Percentiles rank a stretch among this genome's conserved stretches.
Conservation (phyloP, 192 early-diverging fungal genomes). For the Coemansia sp. region DNA sequence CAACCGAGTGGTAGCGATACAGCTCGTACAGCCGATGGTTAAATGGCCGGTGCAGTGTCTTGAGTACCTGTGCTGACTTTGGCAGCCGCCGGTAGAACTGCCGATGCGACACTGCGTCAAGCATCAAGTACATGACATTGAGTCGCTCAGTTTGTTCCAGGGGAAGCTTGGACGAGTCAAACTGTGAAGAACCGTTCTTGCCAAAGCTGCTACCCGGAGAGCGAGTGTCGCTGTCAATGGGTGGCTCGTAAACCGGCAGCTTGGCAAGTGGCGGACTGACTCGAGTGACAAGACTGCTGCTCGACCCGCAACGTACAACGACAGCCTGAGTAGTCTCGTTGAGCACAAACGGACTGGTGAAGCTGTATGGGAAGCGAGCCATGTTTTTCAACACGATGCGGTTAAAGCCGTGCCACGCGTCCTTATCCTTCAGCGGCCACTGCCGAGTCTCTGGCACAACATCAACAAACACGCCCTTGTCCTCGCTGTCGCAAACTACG, state of each 20-base stretch:
- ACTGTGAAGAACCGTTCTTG: background rate
- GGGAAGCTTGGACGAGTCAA: background rate
- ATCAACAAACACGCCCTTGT: constrained; percentile 22
- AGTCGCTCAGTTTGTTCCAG: constrained; percentile 16
- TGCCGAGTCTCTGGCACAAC: constrained; percentile 54
- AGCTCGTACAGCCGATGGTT: constrained; percentile 46
- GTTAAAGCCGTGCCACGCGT: constrained; percentile 51
- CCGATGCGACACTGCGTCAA: constrained; percentile 54
- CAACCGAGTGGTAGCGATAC: constrained; percentile 54
- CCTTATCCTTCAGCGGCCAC: constrained; percentile 53
- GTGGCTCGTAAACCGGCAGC: constrained; percentile 11
- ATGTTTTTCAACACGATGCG: constrained; percentile 33
- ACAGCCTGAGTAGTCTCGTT: constrained; percentile 44
- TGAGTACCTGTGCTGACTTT: constrained; percentile 37
- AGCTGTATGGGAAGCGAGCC: constrained; percentile 13
- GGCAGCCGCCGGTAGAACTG: constrained; percentile 57
- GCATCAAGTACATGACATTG: constrained; percentile 55
- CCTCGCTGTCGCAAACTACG: constrained; percentile 17
- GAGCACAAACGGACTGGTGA: constrained; percentile 23
- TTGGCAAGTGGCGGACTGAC: constrained; percentile 24
- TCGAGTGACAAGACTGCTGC: constrained; percentile 36
- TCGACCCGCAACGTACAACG: constrained; percentile 48
- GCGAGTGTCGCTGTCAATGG: constrained; percentile 29
- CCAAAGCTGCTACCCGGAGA: background rate
- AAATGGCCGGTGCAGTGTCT: constrained; percentile 27